Evolutionary conservation across 1,139 yeast species (phyloP).

Genomic region (Arxiozyma bovina): DNA sequence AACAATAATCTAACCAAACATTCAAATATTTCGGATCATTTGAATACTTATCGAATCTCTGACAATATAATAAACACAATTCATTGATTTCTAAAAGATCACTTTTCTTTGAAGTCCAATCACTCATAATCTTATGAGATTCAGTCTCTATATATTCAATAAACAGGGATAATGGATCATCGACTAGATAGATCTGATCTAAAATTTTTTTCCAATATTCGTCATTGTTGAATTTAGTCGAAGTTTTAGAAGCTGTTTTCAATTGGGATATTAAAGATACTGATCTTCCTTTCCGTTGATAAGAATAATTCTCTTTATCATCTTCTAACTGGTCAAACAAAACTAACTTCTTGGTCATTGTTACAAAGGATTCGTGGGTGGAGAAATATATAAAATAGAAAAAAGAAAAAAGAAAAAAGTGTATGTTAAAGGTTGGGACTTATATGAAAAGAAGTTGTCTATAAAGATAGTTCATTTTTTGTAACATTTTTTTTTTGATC

Average conservation of each 20-base stretch:
- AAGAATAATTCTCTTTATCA: neutral
- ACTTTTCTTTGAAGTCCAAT: conserved; percentile 59
- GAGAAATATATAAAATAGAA: no score
- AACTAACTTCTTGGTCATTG: neutral
- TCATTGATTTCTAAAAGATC: conserved; percentile 63
- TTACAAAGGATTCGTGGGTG: no score
- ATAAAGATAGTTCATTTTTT: no score
- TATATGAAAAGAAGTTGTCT: no score
- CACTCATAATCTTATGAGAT: conserved; percentile 57
- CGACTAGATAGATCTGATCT: conserved; percentile 31
- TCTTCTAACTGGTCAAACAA: neutral
- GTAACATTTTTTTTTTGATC: no score
- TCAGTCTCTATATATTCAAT: conserved; percentile 70
- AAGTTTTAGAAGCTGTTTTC: neutral
- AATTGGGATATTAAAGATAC: neutral
- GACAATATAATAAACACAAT: conserved; percentile 60
- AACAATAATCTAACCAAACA: conserved; percentile 52
- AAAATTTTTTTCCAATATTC: neutral
- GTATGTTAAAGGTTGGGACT: no score
- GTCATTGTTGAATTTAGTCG: neutral
- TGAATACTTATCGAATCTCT: conserved; percentile 57
- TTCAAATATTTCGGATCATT: conserved; percentile 74
- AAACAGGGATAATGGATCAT: conserved; percentile 74
- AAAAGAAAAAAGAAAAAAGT: no score
- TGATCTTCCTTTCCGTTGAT: neutral